Evolutionary conservation across 1,284 basidiomycete species (phyloP).

Genomic region (Sutorius eximius): DNA sequence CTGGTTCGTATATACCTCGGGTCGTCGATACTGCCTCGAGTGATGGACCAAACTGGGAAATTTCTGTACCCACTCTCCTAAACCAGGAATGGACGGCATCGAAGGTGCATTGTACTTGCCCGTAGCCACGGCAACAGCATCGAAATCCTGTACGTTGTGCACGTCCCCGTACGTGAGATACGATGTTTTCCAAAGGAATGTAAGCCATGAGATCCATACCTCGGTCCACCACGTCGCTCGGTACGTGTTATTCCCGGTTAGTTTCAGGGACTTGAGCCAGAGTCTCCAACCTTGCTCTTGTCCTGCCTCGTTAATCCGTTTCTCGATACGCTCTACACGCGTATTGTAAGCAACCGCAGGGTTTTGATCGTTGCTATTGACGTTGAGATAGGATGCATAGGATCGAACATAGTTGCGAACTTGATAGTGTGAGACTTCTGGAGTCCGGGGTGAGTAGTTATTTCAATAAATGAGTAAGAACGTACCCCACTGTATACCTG

Average conservation of each 20-base stretch:
- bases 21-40: conserved; percentile 45
- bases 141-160: conserved; percentile 6
- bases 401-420: conserved; percentile 30
- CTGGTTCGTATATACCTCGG: conserved; percentile 39
- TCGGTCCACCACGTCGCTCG: conserved; percentile 20
- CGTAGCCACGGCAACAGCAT: conserved; percentile 4
- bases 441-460: not conserved
- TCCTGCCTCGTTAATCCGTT: conserved; percentile 33
- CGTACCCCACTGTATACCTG: conserved; percentile 14
- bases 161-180: not conserved
- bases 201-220: not conserved
- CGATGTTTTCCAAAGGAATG: not conserved
- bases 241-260: conserved; percentile 32
- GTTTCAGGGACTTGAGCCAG: conserved; percentile 35
- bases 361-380: conserved; percentile 44
- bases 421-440: conserved; percentile 23
- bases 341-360: conserved; percentile 45
- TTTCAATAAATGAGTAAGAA: not conserved
- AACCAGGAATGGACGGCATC: conserved; percentile 6
- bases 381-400: conserved; percentile 41
- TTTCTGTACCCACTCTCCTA: conserved; percentile 34
- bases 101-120: conserved; percentile 9
- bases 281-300: conserved; percentile 39
- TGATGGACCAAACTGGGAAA: conserved; percentile 42
- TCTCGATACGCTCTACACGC: conserved; percentile 46